Evolutionary conservation across 1,139 yeast species (phyloP), one percentile per base, ranked within the genome.

Genomic region (Debaryomycetaceae sp.): DNA sequence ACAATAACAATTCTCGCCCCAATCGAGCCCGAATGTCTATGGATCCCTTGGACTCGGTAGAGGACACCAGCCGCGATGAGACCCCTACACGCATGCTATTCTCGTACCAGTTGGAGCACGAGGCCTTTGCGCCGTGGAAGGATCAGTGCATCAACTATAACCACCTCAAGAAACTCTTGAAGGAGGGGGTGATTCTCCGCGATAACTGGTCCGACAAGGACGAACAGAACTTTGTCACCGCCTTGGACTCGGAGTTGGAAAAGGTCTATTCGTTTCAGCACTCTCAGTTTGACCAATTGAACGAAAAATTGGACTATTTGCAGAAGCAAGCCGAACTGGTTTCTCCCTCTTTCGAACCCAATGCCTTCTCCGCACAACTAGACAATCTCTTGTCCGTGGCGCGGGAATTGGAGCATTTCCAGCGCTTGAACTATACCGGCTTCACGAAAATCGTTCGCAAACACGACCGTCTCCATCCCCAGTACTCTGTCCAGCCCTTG

Each of bases 321-420:
- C 8, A 7, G 7, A 59, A 33, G 44, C 49, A 44, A 40, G 53
- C 49, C n/a, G 37, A 33, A 21, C 40, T 37, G 4, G 37, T 47
- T 5, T 40, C 45, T 15, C 26, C 15, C 18, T 13, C 16, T 15
- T 11, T 15, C 15, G 8, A 13, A 12, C 61, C 62, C 23, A 92
- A 85, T 44, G 85, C 78, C 35, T 68, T 90, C 43, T 97, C 90
- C 56, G 92, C 82, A 41, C 96, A 86, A 48, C 64, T 90, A 42
- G 75, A 87, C 32, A 96, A 87, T 45, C 78, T 90, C 41, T 87
- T 90, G 54, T 96, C 97, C 19, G 97, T 87, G 57, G 96, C 90
- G 27, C 97, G 90, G 47, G 98, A 90, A 55, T 68, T 90, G 48
- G 95, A 95, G 40, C 87, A 90, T 53, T 90, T 83, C 54, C 73